Evolutionary conservation across 2,329 filamentous ascomycete species (phyloP).

Genomic region (Fusarium oxysporum): DNA sequence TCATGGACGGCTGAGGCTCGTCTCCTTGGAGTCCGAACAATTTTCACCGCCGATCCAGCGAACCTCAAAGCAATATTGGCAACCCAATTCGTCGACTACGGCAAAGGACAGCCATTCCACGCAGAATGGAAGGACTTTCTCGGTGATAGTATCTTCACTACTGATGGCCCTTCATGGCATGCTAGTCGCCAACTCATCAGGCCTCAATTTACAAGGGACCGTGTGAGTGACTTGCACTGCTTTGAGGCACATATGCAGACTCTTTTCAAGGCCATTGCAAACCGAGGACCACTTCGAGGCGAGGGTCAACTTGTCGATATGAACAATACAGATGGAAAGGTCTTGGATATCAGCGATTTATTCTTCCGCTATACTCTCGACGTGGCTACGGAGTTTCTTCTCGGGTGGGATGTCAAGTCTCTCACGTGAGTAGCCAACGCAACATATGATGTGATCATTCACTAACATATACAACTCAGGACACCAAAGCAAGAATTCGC

Average conservation of each 20-base stretch:
- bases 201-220: constrained; percentile 87
- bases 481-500: constrained; percentile 76
- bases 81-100: constrained; percentile 85
- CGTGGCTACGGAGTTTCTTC: constrained; percentile 85
- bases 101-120: constrained; percentile 83
- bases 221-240: constrained; percentile 82
- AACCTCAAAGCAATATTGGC: constrained; percentile 94
- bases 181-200: constrained; percentile 82
- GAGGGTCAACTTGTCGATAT: constrained; percentile 73
- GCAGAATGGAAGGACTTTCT: constrained; percentile 80
- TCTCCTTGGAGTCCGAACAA: constrained; percentile 66
- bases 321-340: constrained; percentile 69
- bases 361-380: constrained; percentile 90
- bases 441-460: neutral
- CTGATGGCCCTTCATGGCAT: constrained; percentile 84
- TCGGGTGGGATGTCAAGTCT: constrained; percentile 78
- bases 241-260: constrained; percentile 84
- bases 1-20: constrained; percentile 71
- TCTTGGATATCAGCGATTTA: constrained; percentile 77
- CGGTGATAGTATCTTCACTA: constrained; percentile 80
- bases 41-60: constrained; percentile 85
- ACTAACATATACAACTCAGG: constrained; percentile 44
- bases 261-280: constrained; percentile 75
- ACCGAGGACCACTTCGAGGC: constrained; percentile 67
- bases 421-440: constrained; percentile 57